Percentiles rank a stretch among this genome's conserved stretches.
These are phyloP conservation scores for Phoma sp. DNA, from an alignment of 2,329 filamentous ascomycete species.

Conservation along the genomic window DNA sequence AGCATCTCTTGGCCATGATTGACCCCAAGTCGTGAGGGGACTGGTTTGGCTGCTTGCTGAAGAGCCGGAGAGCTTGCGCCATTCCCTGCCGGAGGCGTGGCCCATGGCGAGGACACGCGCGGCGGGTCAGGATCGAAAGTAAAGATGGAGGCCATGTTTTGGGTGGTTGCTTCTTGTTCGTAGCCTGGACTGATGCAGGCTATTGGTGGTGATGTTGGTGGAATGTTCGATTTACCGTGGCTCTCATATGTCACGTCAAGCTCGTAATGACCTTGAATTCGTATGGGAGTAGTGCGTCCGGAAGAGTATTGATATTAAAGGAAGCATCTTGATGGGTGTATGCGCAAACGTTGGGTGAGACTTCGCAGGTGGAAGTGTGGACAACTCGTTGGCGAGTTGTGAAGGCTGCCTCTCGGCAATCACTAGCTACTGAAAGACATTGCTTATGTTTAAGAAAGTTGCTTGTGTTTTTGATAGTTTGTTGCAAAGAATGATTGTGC, in stretches of 20 bases:
- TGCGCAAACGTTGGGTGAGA: constrained; percentile 30
- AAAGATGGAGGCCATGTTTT: constrained; percentile 87
- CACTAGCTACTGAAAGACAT: constrained; percentile 26
- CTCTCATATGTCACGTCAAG: constrained; percentile 20
- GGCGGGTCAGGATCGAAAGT: constrained; percentile 91
- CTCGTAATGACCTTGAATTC: constrained; percentile 56
- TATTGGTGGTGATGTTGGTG: neutral
- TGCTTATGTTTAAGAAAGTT: neutral
- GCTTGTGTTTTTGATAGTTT: neutral
- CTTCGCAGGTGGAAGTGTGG: constrained; percentile 24
- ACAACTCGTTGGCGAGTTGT: constrained; percentile 30
- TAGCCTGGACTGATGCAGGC: neutral
- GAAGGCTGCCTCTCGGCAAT: constrained; percentile 34
- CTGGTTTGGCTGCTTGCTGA: constrained; percentile 26
- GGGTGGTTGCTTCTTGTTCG: neutral
- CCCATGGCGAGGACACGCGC: constrained; percentile 90
- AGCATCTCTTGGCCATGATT: constrained; percentile 9
- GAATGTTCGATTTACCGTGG: constrained; percentile 1
- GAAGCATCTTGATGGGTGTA: constrained; percentile 57
- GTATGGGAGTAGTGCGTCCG: constrained; percentile 59
- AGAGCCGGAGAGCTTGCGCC: constrained; percentile 22
- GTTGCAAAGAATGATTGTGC: constrained; percentile 3
- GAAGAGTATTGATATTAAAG: constrained; percentile 55
- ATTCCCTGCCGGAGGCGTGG: constrained; percentile 58
- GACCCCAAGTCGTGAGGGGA: constrained; percentile 17